phyloP scores from a whole-genome alignment of 2,329 filamentous ascomycete species.

The Talaromyces sp. region DNA sequence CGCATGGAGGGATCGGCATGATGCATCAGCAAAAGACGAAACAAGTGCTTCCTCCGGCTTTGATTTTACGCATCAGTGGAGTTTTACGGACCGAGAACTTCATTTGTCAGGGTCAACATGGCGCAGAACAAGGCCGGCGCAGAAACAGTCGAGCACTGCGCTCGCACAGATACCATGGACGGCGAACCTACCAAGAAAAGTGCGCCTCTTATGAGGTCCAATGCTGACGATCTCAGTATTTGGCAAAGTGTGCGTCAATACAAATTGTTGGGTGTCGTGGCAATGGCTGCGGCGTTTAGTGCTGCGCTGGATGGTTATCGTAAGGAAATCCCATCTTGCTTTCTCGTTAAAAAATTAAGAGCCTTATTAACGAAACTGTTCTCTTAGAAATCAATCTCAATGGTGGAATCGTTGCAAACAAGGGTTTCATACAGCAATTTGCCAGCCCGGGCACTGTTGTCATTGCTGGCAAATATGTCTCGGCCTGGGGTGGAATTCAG shows the following conservation, averaged over 20 bases:
- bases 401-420: conserved; percentile 36
- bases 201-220: conserved; percentile 28
- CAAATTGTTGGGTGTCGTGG: conserved; percentile 30
- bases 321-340: conserved; percentile 12
- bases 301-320: conserved; percentile 40
- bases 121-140: not conserved
- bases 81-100: not conserved
- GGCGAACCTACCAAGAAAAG: not conserved
- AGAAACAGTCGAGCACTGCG: not conserved
- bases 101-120: not conserved
- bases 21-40: not conserved
- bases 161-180: not conserved
- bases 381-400: conserved; percentile 27
- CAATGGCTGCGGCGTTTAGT: conserved; percentile 38
- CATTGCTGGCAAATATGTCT: conserved; percentile 31
- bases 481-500: conserved; percentile 36
- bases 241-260: conserved; percentile 32
- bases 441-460: conserved; percentile 23
- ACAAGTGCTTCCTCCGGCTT: not conserved
- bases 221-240: conserved; percentile 32
- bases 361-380: not conserved
- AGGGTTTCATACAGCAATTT: conserved; percentile 36
- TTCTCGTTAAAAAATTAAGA: not conserved
- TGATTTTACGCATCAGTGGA: not conserved
- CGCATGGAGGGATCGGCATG: not conserved